Percentiles rank a stretch among this genome's conserved stretches.
These are phyloP conservation scores for Colletotrichum liaoningense DNA, from an alignment of 2,329 filamentous ascomycete species.

Conservation along the genomic window DNA sequence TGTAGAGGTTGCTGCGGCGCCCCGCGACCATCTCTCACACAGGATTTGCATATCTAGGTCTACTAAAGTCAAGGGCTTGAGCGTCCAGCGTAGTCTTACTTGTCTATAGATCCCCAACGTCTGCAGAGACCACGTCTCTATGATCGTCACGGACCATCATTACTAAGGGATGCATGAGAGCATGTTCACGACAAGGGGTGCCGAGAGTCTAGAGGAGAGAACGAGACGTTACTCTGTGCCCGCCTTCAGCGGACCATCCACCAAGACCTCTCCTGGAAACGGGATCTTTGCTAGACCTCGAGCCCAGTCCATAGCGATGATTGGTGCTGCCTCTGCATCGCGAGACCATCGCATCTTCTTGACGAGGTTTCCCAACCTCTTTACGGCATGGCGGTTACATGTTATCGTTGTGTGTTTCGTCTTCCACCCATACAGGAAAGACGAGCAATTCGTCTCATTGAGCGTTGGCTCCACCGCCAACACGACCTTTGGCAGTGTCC, in stretches of 20 bases:
- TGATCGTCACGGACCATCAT: too few relatives aligned
- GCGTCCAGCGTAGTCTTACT: neutral
- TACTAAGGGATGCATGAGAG: neutral
- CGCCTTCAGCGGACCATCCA: slow-evolving; percentile 1
- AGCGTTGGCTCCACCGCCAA: slow-evolving; percentile 47
- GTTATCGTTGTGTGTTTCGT: slow-evolving; percentile 48
- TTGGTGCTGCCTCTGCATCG: slow-evolving; percentile 8
- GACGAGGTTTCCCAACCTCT: slow-evolving; percentile 6
- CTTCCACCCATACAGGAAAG: slow-evolving; percentile 53
- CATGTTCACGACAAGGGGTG: neutral
- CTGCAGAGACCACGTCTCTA: too few relatives aligned
- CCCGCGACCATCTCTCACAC: neutral
- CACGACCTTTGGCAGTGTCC: slow-evolving; percentile 40
- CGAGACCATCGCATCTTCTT: slow-evolving; percentile 31
- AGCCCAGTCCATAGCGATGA: slow-evolving; percentile 28
- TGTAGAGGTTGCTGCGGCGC: too few relatives aligned
- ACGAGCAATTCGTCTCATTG: slow-evolving; percentile 50
- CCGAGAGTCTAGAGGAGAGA: neutral
- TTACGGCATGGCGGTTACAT: slow-evolving; percentile 44
- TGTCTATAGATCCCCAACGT: neutral
- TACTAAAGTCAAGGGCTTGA: neutral
- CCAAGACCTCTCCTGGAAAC: slow-evolving; percentile 19
- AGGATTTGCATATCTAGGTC: neutral
- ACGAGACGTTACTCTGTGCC: too few relatives aligned
- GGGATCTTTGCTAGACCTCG: slow-evolving; percentile 25